Base-by-base conservation (phyloP, 2,329 filamentous ascomycete genomes). In the Penicillium sp. region DNA sequence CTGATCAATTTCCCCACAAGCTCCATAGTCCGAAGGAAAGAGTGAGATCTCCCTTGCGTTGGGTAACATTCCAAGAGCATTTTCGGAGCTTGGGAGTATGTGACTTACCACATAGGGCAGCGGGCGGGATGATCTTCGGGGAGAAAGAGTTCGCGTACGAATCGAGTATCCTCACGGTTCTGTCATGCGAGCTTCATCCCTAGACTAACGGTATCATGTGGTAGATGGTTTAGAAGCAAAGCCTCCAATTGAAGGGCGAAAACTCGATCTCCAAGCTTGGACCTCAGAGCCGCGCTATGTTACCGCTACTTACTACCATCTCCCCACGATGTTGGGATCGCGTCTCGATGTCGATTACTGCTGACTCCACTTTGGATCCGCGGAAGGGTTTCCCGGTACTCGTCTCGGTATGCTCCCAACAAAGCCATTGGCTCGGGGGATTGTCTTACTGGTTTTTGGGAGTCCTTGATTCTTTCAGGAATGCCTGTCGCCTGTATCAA, bases 81-180 rank as follows among this genome's bases (percentile, higher is more conserved):
- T 53, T 52, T 53, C 60, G 58, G 60, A 62, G 54, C 35, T 59
- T 62, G 54, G 57, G 58, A 29, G 58, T 62, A 62, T 62, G 60
- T 55, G 55, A 47, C 43, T 43, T 55, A 35, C 58, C 56, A 41
- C 20, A 43, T 51, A 45, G 6, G 56, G 58, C 12, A 57, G 37
- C n/a, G 11, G 15, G 35, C 29, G 56, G 26, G 48, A 40, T 43
- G 58, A 62, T 62, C 60, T 22, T 35, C 33, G 25, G 20, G 22
- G 46, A 33, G 15, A 20, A 45, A 35, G 29, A n/a, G 26, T 23
- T 35, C 49, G 41, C 42, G 15, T 22, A 15, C 42, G 20, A n/a
- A 37, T 3, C 20, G 25, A 33, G 20, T 31, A 12, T 14, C 37
- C 6, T 22, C 12, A 31, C 7, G 3, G 26, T 27, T 12, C 33